Base-by-base conservation (phyloP, 176 grass and related monocot genomes). In the Cenchrus purpureus region DNA sequence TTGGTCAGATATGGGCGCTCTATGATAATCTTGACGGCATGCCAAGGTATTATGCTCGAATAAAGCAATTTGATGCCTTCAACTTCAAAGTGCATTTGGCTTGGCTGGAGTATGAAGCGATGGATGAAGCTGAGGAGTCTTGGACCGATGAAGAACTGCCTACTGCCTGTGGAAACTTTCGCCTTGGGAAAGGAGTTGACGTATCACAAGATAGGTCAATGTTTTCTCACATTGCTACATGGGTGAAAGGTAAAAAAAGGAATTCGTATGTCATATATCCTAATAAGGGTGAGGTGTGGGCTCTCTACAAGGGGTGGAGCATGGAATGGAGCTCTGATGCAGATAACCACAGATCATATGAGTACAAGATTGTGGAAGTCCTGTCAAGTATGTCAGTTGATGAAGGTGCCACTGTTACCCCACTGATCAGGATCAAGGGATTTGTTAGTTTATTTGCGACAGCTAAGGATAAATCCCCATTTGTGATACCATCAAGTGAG, bases 1-100 rank as follows among this genome's bases (percentile, higher is more conserved):
- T 85, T 65, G 89, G 87, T 82, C 91, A 98, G 87, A 93, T 98
- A 65, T 95, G 93, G 95, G 89, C 95, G 73, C 76, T 95, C 72
- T 98, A 98, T 77, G 95, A 98, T 86, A 85, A 83, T 78, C 71
- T 92, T 73, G 95, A 98, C 76, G 91, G 85, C 53, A 98, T 98
- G 93, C 95, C 95, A 82, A 92, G 95, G 45, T 98, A 87, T 82
- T 98, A 95, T 90, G 95, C 92, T 76, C 83, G 73, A 71, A 98
- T 98, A 75, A 85, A 88, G 58, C 61, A 82, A 69, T 70, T 89
- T 44, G 76, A 79, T 89, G 67, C 68, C 2, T 79, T 83, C 59
- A 84, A 88, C 17, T 98, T 98, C 52, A 90, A 92, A 87, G 45
- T 92, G 53, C 87, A 77, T 57, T 87, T 93, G 53, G 90, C 85